Percentiles rank a stretch among this genome's conserved stretches.
Conservation (phyloP, 257 asterid genomes). For the Rehmannia glutinosa region DNA sequence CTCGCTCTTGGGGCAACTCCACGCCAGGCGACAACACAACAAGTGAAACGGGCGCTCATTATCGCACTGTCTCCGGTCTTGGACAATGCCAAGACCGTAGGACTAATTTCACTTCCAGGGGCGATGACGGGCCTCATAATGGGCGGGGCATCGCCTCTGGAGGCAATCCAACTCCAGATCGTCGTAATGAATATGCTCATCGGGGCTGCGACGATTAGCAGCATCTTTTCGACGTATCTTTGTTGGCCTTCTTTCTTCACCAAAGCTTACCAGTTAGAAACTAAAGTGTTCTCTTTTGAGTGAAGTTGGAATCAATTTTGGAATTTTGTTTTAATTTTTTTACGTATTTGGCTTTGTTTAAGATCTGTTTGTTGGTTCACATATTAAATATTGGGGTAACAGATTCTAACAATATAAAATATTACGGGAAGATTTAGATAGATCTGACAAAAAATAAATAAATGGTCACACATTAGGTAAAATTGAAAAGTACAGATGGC, state of each 20-base stretch:
- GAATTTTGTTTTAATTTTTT: neutral
- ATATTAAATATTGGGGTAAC: no score
- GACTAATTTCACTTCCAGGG: conserved; percentile 89
- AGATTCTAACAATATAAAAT: no score
- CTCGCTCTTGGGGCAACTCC: conserved; percentile 96
- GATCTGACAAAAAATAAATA: no score
- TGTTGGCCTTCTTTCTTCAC: conserved; percentile 95
- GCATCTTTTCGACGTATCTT: conserved; percentile 77
- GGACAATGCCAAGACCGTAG: conserved; percentile 92
- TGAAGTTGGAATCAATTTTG: no score
- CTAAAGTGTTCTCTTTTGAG: conserved; percentile 57
- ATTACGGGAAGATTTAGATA: no score
- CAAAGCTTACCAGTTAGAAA: conserved; percentile 74
- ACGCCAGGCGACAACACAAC: conserved; percentile 79
- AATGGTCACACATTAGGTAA: no score
- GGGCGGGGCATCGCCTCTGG: conserved; percentile 97
- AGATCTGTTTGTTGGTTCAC: neutral
- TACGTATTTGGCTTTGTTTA: no score
- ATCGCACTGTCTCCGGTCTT: conserved; percentile 83
- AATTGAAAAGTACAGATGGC: no score
- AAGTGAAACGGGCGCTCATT: conserved; percentile 76
- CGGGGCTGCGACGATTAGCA: conserved; percentile 85
- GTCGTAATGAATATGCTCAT: conserved; percentile 89
- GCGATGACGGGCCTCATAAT: conserved; percentile 95
- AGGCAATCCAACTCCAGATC: conserved; percentile 85